A percentile compares a stretch with the other conserved stretches of the same genome.
Evolutionary conservation across 2,329 filamentous ascomycete species (phyloP).

Genomic region (Neofusicoccum laricinum): DNA sequence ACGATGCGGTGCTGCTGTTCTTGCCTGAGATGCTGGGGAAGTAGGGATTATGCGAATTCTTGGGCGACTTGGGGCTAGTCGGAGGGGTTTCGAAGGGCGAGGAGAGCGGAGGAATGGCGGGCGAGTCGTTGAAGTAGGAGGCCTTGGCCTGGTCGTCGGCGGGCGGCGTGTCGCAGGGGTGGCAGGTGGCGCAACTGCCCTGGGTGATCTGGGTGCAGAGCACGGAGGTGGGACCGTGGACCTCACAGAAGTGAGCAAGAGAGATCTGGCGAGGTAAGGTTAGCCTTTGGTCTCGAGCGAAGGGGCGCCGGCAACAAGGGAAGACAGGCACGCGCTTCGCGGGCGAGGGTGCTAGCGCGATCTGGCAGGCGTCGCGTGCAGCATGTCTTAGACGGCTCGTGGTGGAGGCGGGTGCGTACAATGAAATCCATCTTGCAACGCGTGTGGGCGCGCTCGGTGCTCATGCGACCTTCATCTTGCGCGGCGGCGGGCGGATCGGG

Average conservation of each 20-base stretch:
- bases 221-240: conserved; percentile 61
- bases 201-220: conserved; percentile 59
- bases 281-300: conserved; percentile 20
- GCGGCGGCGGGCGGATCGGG: conserved; percentile 1
- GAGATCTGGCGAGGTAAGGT: conserved; percentile 48
- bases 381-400: conserved; percentile 18
- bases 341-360: conserved; percentile 22
- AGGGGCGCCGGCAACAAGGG: conserved; percentile 1
- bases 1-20: conserved; percentile 24
- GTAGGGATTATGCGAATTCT: conserved; percentile 45
- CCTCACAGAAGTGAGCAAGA: conserved; percentile 61
- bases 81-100: conserved; percentile 42
- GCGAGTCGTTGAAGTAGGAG: conserved; percentile 30
- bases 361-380: conserved; percentile 11
- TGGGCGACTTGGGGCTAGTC: conserved; percentile 38
- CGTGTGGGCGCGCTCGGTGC: conserved; percentile 4
- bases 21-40: conserved; percentile 40
- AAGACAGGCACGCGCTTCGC: conserved; percentile 11
- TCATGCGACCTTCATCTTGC: conserved; percentile 16
- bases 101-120: conserved; percentile 28
- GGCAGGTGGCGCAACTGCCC: conserved; percentile 53
- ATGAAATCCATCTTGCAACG: conserved; percentile 37
- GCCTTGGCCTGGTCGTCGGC: conserved; percentile 35
- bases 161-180: conserved; percentile 43
- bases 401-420: conserved; percentile 22